These are phyloP conservation scores for Zymoseptoria passerinii DNA, from an alignment of 2,329 filamentous ascomycete genomes.

Conservation along the genomic window DNA sequence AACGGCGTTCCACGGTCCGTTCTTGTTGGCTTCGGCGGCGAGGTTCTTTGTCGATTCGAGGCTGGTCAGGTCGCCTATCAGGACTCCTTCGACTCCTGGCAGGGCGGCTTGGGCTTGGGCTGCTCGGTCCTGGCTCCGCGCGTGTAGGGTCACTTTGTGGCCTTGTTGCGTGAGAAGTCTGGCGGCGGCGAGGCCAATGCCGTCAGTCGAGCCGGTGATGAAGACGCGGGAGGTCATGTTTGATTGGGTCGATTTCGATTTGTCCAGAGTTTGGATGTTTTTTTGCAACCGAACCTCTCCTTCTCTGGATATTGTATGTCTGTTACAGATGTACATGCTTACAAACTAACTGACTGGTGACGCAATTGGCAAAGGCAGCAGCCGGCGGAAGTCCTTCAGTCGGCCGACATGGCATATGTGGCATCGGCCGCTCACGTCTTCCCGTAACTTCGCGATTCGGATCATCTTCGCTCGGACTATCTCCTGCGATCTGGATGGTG, in stretches of 20 bases:
- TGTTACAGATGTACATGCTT: not conserved
- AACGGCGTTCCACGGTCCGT: slow-evolving; percentile 46
- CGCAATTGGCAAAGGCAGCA: not conserved
- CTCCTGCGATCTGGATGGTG: not conserved
- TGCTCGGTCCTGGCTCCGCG: slow-evolving; percentile 48
- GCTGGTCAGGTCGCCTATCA: slow-evolving; percentile 47
- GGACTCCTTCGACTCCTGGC: slow-evolving; percentile 43
- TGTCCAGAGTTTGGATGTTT: not conserved
- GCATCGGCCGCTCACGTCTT: not conserved
- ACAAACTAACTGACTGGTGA: not conserved
- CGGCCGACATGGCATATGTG: not conserved
- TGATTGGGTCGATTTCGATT: not conserved
- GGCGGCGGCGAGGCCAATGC: slow-evolving; percentile 47
- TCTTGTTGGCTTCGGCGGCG: slow-evolving; percentile 43
- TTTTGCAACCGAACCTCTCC: not conserved
- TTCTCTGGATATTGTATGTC: not conserved
- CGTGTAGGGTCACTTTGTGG: slow-evolving; percentile 50
- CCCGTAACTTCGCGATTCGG: not conserved
- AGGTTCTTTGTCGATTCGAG: slow-evolving; percentile 45
- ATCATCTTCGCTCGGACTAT: not conserved
- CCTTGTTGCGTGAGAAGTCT: slow-evolving; percentile 43
- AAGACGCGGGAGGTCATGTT: slow-evolving; percentile 39
- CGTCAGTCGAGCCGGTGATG: slow-evolving; percentile 52
- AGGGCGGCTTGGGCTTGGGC: slow-evolving; percentile 41
- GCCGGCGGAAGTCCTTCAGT: not conserved